A percentile compares a stretch with the other conserved stretches of the same genome.
Conservation (phyloP, 2,329 filamentous ascomycete species). For the Fusarium lateritium region DNA sequence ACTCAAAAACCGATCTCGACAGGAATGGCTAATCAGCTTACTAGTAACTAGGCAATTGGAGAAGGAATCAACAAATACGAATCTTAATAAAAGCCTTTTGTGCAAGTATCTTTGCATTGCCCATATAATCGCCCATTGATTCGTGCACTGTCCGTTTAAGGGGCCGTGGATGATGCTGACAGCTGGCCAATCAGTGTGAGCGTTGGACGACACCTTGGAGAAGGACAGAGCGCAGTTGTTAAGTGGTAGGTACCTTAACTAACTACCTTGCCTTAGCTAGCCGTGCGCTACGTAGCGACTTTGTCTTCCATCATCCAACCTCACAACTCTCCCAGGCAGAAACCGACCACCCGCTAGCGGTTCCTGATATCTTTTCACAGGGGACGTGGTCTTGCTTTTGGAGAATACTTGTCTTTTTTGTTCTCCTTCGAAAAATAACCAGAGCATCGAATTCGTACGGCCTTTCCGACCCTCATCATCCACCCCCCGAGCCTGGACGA, state of each 20-base stretch:
- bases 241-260: conserved; percentile 37
- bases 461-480: conserved; percentile 8
- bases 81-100: neutral
- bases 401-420: conserved; percentile 6
- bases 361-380: conserved; percentile 17
- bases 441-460: conserved; percentile 19
- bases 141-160: conserved; percentile 3
- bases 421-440: neutral
- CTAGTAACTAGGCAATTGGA: neutral
- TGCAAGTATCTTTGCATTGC: neutral
- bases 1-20: neutral
- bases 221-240: conserved; percentile 39
- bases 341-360: conserved; percentile 15
- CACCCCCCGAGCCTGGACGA: conserved; percentile 17
- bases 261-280: conserved; percentile 36
- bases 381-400: conserved; percentile 35
- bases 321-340: conserved; percentile 31
- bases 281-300: conserved; percentile 37
- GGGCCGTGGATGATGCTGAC: conserved; percentile 16
- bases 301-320: conserved; percentile 38
- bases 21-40: neutral
- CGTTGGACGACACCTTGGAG: conserved; percentile 49
- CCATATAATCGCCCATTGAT: neutral
- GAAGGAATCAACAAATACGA: neutral
- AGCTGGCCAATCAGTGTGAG: conserved; percentile 47